These are phyloP conservation scores for Sporobolus alterniflorus DNA, from an alignment of 202 grass and related monocot species.

Conservation along the genomic window DNA sequence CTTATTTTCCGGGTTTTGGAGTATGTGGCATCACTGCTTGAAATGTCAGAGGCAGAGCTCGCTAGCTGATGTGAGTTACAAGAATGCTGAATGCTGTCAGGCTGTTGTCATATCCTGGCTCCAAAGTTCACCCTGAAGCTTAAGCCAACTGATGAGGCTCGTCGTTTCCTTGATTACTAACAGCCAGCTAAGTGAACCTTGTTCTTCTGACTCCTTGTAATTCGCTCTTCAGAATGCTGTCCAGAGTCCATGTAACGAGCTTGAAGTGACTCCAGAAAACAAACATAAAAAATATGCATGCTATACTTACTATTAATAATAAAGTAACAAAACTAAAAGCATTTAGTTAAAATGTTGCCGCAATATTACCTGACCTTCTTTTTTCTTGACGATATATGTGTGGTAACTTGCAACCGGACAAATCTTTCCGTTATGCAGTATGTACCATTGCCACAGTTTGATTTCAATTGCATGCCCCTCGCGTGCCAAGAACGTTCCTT, in stretches of 20 bases:
- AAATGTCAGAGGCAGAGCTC: slow-evolving; percentile 72
- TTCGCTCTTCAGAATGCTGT: not conserved
- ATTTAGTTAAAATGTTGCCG: not conserved
- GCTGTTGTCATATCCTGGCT: slow-evolving; percentile 86
- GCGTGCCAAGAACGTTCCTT: not conserved
- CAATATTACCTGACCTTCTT: not conserved
- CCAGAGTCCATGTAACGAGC: not conserved
- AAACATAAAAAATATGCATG: not conserved
- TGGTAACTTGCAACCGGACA: too few species aligned
- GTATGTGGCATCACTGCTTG: slow-evolving; percentile 72
- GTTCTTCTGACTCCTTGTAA: not conserved
- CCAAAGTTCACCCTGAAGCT: slow-evolving; percentile 59
- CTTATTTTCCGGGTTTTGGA: slow-evolving; percentile 59
- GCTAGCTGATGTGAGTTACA: slow-evolving; percentile 77
- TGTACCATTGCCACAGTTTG: too few species aligned
- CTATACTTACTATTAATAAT: not conserved
- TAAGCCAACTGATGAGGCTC: slow-evolving; percentile 15
- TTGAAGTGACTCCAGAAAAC: not conserved
- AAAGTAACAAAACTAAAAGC: not conserved
- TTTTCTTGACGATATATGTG: too few species aligned
- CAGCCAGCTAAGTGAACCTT: not conserved
- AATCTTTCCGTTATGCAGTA: too few species aligned
- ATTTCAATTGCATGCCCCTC: not conserved
- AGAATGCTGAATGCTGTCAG: slow-evolving; percentile 78
- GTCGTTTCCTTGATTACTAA: not conserved